A percentile compares a stretch with the other conserved stretches of the same genome.
phyloP scores from a whole-genome alignment of 75 land plant genomes.

The Ceratopteris richardii region DNA sequence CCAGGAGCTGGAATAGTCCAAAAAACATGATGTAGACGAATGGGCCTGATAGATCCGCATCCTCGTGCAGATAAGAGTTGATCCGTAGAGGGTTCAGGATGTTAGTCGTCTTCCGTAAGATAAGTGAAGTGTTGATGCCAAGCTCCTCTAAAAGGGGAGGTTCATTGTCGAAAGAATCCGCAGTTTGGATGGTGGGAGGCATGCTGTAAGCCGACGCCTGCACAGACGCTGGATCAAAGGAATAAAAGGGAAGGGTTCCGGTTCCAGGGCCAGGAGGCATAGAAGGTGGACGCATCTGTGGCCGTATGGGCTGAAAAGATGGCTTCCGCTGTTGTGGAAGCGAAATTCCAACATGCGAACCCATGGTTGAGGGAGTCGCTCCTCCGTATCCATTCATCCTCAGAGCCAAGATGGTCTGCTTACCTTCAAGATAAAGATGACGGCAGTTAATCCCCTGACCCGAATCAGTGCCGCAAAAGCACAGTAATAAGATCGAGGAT shows the following conservation, averaged over 20 bases:
- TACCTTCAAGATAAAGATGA: too few relatives aligned
- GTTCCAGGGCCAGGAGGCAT: conserved; percentile 23
- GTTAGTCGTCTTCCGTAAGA: conserved; percentile 15
- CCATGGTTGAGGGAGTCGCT: too few relatives aligned
- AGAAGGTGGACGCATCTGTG: conserved; percentile 33
- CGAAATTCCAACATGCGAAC: not conserved
- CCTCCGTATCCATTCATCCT: too few relatives aligned
- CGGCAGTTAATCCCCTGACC: too few relatives aligned
- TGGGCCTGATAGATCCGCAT: conserved; percentile 35
- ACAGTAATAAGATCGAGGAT: too few relatives aligned
- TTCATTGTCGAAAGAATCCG: conserved; percentile 31
- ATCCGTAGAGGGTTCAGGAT: conserved; percentile 28
- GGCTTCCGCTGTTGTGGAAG: conserved; percentile 2
- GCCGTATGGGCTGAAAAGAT: conserved; percentile 32
- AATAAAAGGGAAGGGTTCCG: conserved; percentile 19
- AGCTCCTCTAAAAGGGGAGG: conserved; percentile 36
- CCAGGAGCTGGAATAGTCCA: conserved; percentile 35
- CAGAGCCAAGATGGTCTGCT: too few relatives aligned
- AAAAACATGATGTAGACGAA: conserved; percentile 25
- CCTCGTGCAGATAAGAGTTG: conserved; percentile 34
- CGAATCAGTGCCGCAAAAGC: too few relatives aligned
- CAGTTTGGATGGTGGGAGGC: too few relatives aligned
- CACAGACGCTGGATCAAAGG: conserved; percentile 18
- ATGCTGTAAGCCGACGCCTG: not conserved
- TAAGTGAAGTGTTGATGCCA: conserved; percentile 30